These are phyloP conservation scores for Massariosphaeria phaeospora DNA, from an alignment of 495 filamentous ascomycete species.

Conservation along the genomic window DNA sequence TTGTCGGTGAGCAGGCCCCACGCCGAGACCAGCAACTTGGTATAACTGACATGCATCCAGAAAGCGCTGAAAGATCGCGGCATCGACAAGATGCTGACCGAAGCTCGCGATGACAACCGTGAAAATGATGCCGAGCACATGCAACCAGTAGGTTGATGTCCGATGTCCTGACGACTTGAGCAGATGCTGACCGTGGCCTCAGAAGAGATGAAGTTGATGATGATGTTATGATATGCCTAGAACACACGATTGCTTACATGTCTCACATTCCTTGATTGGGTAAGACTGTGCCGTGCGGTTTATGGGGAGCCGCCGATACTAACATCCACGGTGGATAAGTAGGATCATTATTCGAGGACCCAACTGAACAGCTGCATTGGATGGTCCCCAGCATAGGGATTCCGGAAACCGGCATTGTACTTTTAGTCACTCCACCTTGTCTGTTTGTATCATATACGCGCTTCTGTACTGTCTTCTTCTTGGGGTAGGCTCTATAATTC, in stretches of 20 bases:
- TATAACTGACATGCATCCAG: slow-evolving; percentile 42
- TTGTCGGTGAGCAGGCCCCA: slow-evolving; percentile 57
- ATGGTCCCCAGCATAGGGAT: background rate
- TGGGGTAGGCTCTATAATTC: no score
- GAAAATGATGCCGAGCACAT: slow-evolving; percentile 74
- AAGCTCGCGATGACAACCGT: slow-evolving; percentile 73
- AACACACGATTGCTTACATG: background rate
- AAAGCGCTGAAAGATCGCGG: slow-evolving; percentile 75
- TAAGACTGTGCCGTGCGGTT: background rate
- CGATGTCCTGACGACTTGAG: background rate
- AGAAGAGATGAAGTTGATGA: slow-evolving; percentile 8
- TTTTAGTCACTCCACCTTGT: no score
- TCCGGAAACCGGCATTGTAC: no score
- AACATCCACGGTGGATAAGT: background rate
- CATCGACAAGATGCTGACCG: slow-evolving; percentile 80
- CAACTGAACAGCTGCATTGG: background rate
- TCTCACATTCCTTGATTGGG: background rate
- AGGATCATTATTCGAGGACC: background rate
- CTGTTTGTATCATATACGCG: no score
- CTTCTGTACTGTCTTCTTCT: no score
- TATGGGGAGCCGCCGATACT: background rate
- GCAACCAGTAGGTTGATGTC: slow-evolving; percentile 30
- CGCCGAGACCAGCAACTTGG: background rate
- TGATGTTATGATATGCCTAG: background rate
- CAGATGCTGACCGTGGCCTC: background rate